Percentiles rank a stretch among this genome's conserved stretches.
phyloP scores from a whole-genome alignment of 2,329 filamentous ascomycete species.

The Ophiostoma angusticollis region DNA sequence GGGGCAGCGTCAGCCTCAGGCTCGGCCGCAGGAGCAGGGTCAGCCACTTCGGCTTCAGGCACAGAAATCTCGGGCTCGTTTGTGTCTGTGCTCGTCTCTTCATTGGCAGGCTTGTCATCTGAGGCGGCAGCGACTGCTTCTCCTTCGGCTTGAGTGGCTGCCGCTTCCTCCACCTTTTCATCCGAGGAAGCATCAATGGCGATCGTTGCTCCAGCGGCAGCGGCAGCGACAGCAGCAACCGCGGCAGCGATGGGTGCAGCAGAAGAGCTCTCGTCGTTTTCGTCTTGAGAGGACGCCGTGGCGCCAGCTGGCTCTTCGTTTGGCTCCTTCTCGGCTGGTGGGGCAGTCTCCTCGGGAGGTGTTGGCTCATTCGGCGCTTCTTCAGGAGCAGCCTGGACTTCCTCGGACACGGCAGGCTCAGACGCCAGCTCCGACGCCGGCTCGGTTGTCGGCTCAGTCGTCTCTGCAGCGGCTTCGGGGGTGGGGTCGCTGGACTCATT shows the following conservation, averaged over 20 bases:
- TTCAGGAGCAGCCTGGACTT: no score
- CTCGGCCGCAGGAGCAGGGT: no score
- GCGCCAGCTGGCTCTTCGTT: no score
- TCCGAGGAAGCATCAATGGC: not conserved
- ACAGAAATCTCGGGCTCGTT: no score
- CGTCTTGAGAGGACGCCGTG: no score
- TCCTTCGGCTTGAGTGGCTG: not conserved
- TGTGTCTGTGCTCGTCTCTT: not conserved
- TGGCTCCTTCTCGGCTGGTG: no score
- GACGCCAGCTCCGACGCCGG: not conserved
- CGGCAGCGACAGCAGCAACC: not conserved
- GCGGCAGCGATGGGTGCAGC: not conserved
- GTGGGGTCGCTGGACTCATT: no score
- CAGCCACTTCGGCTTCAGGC: not conserved
- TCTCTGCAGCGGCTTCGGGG: not conserved
- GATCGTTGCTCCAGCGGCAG: constrained; percentile 1
- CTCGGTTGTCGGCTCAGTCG: not conserved
- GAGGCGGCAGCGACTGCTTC: not conserved
- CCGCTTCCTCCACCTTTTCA: not conserved
- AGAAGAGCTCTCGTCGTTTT: not conserved
- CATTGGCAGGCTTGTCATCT: not conserved
- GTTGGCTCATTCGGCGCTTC: no score
- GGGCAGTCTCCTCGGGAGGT: no score
- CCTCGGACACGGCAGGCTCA: no score
- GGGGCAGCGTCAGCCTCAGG: not conserved